Base-by-base conservation (phyloP, 768 basidiomycete species). In the Psilocybe sp. region DNA sequence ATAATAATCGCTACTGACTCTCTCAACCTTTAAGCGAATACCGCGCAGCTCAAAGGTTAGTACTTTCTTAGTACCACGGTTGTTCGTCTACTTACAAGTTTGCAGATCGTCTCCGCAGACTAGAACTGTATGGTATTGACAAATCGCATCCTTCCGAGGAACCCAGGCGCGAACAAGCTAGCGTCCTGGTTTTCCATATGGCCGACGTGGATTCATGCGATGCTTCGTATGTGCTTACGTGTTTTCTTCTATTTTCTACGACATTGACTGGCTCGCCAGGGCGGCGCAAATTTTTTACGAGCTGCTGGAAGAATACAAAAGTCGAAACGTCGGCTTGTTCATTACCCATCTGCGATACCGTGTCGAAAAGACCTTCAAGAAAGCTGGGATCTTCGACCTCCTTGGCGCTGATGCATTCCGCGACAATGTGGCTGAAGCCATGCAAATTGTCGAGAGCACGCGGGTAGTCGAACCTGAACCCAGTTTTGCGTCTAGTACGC, bases 201-300 rank as follows among this genome's bases (percentile, higher is more conserved):
- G 86, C 87, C 11, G 96, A 98, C 68, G 88, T 97, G 3, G 91
- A 94, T 50, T 80, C 76, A 14, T 85, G 91, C 52, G 96, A 99
- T 64, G 93, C 96, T 7, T 92, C 91, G 89, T 95, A 61, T 66
- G 87, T 44, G 4, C 36, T 15, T 15, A 35, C 14, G 15, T 23
- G 37, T 8, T 37, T n/a, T 37, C n/a, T 4, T 38, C 28, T 12
- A 23, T 16, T 52, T 4, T 67, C 31, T 3, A 50, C 46, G 20
- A 38, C 15, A 32, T 16, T 28, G 16, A 20, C 40, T 15, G 8
- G 11, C 36, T 11, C 23, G 31, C 5, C 59, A 92, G 90, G 23
- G 92, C 93, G 23, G 79, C 84, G 8, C 90, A 92, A 66, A 89
- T 93, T 55, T 84, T 95, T 60, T 76, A 78, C 51, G 92, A 95